Evolutionary conservation across 1,139 yeast genomes (phyloP).

Genomic region (Kodamaea sp.): DNA sequence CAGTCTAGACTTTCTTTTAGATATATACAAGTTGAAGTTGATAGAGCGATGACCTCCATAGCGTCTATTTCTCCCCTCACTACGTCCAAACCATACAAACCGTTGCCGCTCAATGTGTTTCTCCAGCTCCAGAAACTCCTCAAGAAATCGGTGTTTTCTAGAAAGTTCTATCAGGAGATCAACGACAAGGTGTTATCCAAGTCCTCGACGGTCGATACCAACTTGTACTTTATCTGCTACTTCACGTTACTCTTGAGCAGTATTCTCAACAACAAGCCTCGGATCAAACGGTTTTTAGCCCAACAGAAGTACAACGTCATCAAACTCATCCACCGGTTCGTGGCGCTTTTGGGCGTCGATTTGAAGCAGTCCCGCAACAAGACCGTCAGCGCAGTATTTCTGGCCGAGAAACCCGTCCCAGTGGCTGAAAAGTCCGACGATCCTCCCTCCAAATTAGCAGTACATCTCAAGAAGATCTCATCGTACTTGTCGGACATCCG

Average conservation of each 20-base stretch:
- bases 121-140: constrained; percentile 21
- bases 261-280: constrained; percentile 40
- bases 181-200: constrained; percentile 41
- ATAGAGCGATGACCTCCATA: constrained; percentile 9
- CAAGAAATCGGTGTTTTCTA: constrained; percentile 25
- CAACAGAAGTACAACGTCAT: constrained; percentile 29
- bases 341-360: constrained; percentile 17
- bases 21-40: too few species aligned
- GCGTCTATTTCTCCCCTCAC: constrained; percentile 10
- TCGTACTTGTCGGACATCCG: constrained; percentile 53
- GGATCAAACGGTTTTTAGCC: constrained; percentile 31
- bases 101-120: constrained; percentile 17
- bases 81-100: constrained; percentile 2
- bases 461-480: constrained; percentile 43
- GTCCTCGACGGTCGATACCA: constrained; percentile 41
- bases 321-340: constrained; percentile 16
- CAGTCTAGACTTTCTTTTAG: too few species aligned
- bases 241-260: constrained; percentile 43
- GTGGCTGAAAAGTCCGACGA: constrained; percentile 6
- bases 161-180: constrained; percentile 46
- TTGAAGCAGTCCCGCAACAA: constrained; percentile 20
- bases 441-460: constrained; percentile 31
- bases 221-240: constrained; percentile 47
- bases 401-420: background rate
- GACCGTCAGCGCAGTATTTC: constrained; percentile 6